These are phyloP conservation scores for Venturia pyrina DNA, from an alignment of 2,329 filamentous ascomycete species.

Conservation along the genomic window DNA sequence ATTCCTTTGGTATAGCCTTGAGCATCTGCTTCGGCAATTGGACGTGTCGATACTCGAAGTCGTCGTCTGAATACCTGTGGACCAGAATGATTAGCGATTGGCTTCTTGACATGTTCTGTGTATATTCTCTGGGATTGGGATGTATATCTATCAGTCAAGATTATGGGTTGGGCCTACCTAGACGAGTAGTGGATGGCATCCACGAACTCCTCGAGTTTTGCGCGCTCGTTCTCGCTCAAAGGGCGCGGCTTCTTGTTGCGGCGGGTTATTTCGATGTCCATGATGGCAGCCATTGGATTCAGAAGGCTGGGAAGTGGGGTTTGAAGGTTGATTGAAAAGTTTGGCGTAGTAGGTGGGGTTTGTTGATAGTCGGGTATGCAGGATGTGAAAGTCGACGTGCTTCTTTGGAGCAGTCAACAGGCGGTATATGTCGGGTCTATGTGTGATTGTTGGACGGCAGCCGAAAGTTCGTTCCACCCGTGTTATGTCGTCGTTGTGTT, in stretches of 20 bases:
- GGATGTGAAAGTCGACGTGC: background rate
- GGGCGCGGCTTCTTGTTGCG: constrained; percentile 80
- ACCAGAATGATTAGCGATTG: background rate
- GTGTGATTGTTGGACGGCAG: background rate
- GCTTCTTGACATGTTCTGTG: background rate
- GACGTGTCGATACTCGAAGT: constrained; percentile 95
- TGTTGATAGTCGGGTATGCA: background rate
- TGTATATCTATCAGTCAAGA: background rate
- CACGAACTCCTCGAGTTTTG: constrained; percentile 79
- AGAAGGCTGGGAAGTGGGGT: background rate
- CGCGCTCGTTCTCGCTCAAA: constrained; percentile 70
- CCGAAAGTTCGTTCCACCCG: background rate
- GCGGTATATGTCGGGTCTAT: background rate
- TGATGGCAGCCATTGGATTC: constrained; percentile 8
- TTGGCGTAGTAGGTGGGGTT: background rate
- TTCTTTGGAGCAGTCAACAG: background rate
- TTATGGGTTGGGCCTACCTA: constrained; percentile 46
- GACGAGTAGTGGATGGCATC: constrained; percentile 94
- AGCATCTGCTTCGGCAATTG: constrained; percentile 98
- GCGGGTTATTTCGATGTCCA: constrained; percentile 69
- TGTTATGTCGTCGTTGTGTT: background rate
- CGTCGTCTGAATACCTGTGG: constrained; percentile 76
- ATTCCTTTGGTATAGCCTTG: constrained; percentile 90
- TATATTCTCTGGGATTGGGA: background rate
- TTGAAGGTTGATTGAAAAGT: background rate